Conservation (phyloP, 345 rosid genomes). For the Eucalyptus globulus region DNA sequence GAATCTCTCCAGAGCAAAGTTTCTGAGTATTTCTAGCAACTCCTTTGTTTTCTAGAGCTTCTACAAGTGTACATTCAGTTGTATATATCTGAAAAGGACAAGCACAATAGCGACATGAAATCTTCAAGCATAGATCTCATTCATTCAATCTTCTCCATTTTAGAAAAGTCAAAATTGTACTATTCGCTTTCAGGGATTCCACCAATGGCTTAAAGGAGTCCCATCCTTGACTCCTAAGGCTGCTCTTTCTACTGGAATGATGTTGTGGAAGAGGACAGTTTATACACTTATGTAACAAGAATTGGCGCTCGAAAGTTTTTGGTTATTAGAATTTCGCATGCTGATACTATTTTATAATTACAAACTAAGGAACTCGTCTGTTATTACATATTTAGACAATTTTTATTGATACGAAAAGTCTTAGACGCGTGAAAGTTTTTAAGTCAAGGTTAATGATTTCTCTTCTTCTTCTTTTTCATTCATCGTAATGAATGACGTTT, state of each 20-base stretch:
- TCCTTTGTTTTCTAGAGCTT: neutral
- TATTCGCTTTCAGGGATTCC: neutral
- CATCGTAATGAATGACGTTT: neutral
- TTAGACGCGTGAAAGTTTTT: neutral
- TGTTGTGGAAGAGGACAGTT: neutral
- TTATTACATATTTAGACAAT: neutral
- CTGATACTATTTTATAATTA: neutral
- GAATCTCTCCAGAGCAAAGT: neutral
- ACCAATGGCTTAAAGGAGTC: neutral
- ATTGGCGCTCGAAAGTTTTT: neutral
- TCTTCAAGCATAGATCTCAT: constrained; percentile 6
- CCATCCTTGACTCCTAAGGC: neutral
- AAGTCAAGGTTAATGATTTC: neutral
- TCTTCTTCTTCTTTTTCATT: neutral
- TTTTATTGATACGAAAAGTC: neutral
- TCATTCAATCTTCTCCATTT: neutral
- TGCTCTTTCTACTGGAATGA: neutral
- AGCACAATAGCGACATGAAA: neutral
- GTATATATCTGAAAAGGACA: neutral
- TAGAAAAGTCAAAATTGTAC: neutral
- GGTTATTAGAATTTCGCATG: neutral
- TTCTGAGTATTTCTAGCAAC: neutral
- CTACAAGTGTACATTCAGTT: neutral
- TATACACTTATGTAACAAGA: neutral
- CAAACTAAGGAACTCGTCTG: neutral